Evolutionary conservation across 257 asterid genomes (phyloP).

Genomic region (Solanum lignicaule): DNA sequence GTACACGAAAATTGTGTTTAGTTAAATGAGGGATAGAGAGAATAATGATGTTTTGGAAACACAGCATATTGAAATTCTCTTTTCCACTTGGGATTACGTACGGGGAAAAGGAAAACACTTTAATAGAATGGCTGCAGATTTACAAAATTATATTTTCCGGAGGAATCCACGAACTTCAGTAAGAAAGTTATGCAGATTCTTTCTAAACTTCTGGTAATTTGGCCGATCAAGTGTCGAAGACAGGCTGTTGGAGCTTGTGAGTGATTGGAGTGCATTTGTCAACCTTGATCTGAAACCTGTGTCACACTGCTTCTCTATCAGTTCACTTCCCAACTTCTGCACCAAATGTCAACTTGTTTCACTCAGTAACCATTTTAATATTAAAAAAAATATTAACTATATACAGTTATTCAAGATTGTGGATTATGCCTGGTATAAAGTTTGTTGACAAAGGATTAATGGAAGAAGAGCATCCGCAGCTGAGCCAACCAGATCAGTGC

Average conservation of each 20-base stretch:
- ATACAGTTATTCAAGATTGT: not conserved
- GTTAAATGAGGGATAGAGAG: not conserved
- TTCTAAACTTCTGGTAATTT: conserved; percentile 82
- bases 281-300: conserved; percentile 55
- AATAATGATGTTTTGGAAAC: not conserved
- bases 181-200: conserved; percentile 63
- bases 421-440: conserved; percentile 66
- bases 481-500: conserved; percentile 76
- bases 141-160: conserved; percentile 37
- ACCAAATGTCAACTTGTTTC: conserved; percentile 2
- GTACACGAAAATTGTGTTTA: not conserved
- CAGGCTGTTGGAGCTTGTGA: conserved; percentile 63
- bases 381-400: not conserved
- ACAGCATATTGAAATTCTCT: not conserved
- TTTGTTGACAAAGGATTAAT: conserved; percentile 72
- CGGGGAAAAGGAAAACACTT: not conserved
- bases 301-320: conserved; percentile 60
- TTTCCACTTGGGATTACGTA: not conserved
- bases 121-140: not conserved
- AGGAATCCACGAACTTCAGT: conserved; percentile 91
- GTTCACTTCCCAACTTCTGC: conserved; percentile 68
- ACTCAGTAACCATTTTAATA: not conserved
- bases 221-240: conserved; percentile 69
- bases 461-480: conserved; percentile 97
- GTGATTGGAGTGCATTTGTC: conserved; percentile 65